phyloP scores from a whole-genome alignment of 768 basidiomycete species.

The Exsudoporus frostii region DNA sequence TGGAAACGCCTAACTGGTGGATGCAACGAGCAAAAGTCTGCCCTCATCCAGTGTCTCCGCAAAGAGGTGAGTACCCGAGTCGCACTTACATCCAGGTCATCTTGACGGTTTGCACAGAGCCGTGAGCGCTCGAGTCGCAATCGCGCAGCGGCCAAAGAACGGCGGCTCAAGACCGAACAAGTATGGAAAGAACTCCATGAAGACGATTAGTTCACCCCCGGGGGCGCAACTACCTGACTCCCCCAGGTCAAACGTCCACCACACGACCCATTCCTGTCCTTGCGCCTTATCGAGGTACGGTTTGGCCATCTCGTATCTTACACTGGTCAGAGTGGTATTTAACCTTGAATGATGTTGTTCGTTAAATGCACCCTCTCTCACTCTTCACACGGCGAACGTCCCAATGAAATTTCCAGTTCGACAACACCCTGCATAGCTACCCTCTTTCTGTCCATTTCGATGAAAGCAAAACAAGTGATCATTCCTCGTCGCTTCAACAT shows the following conservation, averaged over 20 bases:
- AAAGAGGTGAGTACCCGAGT: conserved; percentile 52
- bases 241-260: background rate
- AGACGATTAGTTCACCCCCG: conserved; percentile 30
- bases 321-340: background rate
- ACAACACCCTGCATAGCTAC: background rate
- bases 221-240: background rate
- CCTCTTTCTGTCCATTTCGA: background rate
- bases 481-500: background rate
- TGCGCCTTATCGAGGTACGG: background rate
- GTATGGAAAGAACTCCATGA: conserved; percentile 61
- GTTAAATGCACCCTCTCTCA: background rate
- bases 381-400: background rate
- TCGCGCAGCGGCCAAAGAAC: conserved; percentile 56
- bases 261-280: background rate
- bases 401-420: background rate
- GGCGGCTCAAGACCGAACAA: conserved; percentile 53
- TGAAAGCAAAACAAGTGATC: background rate
- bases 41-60: conserved; percentile 66
- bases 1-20: conserved; percentile 68
- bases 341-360: background rate
- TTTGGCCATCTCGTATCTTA: conserved; percentile 2
- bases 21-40: conserved; percentile 67
- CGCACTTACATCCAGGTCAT: background rate
- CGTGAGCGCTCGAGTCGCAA: conserved; percentile 57
- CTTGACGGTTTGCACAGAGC: conserved; percentile 41